Base-by-base conservation (phyloP, 371 early-diverging fungal genomes). In the Mucor saturninus region DNA sequence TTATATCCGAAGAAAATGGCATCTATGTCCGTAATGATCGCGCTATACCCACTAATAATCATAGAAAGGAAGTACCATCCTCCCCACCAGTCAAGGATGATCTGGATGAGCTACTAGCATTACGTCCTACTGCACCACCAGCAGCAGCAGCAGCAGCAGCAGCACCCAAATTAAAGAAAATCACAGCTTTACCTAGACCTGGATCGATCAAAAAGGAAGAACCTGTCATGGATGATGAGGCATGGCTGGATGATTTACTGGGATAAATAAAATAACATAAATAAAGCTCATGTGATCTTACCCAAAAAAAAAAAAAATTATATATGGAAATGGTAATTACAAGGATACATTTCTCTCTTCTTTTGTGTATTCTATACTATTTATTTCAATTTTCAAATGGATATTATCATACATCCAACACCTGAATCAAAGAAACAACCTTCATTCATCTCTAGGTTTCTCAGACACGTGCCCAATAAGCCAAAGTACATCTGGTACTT, bases 241-340 rank as follows among this genome's bases (percentile, higher is more conserved):
- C 75, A 13, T 81, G 75, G 73, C 43, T 81, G 29, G 82, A 81
- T 61, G 82, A 79, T 30, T 55, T 81, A 5, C 56, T 81, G 29
- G 74, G 56, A 43, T 56, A 56, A 35, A 8, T 35, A 35, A 35
- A 35, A 35, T 35, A 35, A 8, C 8, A 35, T 6, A 35, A 8
- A 35, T 35, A 35, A 35, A 21, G 21, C 21, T 21, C 21, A 21
- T 21, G 21, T 21, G 21, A 21, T 21, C 21, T 21, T 0, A 21
- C 35, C 35, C 35, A 8, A 35, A 35, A 35, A 35, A 35, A 35
- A 35, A 35, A 35, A 35, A 35, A 8, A 4, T 35, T 35, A 35
- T 35, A 35, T 35, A 6, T 8, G 8, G 35, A 35, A 35, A 35
- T 35, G 35, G 35, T 35, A 35, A 35, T 35, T 6, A 35, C 35